These are phyloP conservation scores for Blumeria hordei DNA, from an alignment of 2,329 filamentous ascomycete species.

Conservation along the genomic window DNA sequence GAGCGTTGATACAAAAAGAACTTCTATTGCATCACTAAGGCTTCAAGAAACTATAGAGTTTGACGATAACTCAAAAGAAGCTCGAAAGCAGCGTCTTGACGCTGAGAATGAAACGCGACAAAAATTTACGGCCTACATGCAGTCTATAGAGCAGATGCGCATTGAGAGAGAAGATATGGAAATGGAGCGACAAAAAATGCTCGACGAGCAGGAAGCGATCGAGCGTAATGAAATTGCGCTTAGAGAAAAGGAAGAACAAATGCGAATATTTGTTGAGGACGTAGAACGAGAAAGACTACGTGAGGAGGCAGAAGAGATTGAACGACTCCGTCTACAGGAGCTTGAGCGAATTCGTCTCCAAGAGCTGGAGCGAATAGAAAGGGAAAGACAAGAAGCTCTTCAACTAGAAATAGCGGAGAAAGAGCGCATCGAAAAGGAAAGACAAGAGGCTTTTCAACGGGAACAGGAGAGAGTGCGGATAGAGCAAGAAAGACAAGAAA, in stretches of 20 bases:
- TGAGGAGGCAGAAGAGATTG: not conserved
- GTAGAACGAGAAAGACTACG: not conserved
- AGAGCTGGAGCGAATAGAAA: not conserved
- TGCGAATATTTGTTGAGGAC: slow-evolving; percentile 1
- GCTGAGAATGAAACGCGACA: not conserved
- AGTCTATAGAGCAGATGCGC: not conserved
- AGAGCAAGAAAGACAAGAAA: no score
- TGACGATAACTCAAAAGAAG: not conserved
- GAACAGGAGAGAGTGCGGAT: no score
- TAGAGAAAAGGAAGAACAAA: slow-evolving; percentile 2
- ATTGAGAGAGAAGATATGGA: slow-evolving; percentile 1
- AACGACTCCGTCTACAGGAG: not conserved
- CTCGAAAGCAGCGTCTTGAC: not conserved
- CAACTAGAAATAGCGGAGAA: not conserved
- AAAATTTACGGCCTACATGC: not conserved
- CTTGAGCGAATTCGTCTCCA: not conserved
- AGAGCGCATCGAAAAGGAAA: not conserved
- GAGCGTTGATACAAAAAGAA: not conserved
- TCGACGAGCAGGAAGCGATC: not conserved
- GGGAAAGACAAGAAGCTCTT: not conserved
- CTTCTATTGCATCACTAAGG: not conserved
- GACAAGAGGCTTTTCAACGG: not conserved
- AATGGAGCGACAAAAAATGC: not conserved
- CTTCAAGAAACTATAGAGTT: not conserved
- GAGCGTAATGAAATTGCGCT: not conserved